phyloP scores from a whole-genome alignment of 306 rosid species.

The Fagus crenata region DNA sequence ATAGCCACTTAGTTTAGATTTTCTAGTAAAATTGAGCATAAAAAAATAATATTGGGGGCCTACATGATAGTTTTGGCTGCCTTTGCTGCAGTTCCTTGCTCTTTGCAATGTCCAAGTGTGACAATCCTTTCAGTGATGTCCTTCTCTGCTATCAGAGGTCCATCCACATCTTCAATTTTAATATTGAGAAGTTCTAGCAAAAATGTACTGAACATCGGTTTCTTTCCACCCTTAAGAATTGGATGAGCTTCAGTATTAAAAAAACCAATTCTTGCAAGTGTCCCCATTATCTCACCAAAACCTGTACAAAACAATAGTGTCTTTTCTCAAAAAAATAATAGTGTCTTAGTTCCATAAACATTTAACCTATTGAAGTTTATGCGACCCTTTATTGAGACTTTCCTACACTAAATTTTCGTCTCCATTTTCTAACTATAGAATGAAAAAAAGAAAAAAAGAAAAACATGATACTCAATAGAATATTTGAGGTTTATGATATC shows the following conservation, averaged over 20 bases:
- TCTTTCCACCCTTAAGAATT: slow-evolving; percentile 49
- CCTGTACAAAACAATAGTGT: slow-evolving; percentile 40
- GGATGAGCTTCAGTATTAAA: slow-evolving; percentile 60
- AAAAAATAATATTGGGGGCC: slow-evolving; percentile 16
- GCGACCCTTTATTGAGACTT: neutral
- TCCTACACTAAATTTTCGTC: neutral
- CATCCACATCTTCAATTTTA: slow-evolving; percentile 29
- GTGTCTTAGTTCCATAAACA: slow-evolving; percentile 22
- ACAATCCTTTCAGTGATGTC: slow-evolving; percentile 52
- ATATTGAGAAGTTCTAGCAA: slow-evolving; percentile 67
- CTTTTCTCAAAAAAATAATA: too few species aligned
- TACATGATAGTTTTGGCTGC: slow-evolving; percentile 88
- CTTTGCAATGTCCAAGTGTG: slow-evolving; percentile 62
- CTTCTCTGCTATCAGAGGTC: slow-evolving; percentile 51
- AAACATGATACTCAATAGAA: neutral
- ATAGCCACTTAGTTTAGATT: neutral
- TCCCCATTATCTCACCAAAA: slow-evolving; percentile 80
- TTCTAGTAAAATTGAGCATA: neutral
- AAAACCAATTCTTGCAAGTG: slow-evolving; percentile 76
- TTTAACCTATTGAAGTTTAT: neutral
- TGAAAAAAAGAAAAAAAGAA: neutral
- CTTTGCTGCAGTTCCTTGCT: slow-evolving; percentile 54
- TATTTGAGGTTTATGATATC: neutral
- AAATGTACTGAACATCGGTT: slow-evolving; percentile 55
- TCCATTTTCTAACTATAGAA: neutral